Evolutionary conservation across 208 protist species (phyloP).

Genomic region (Hexamita inflata): DNA sequence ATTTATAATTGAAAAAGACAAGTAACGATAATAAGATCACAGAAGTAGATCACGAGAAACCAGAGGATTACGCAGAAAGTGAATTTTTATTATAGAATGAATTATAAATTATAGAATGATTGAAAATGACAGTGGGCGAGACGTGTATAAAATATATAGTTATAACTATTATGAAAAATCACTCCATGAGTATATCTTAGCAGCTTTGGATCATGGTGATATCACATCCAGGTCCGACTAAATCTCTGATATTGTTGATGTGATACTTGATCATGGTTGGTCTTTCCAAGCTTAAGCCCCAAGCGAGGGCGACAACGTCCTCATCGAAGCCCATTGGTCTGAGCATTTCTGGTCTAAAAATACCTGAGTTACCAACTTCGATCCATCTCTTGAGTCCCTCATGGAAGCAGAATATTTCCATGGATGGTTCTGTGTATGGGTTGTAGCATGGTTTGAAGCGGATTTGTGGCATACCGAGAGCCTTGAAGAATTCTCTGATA

Average conservation of each 20-base stretch:
- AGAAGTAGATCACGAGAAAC: too few relatives aligned
- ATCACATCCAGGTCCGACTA: conserved; percentile 82
- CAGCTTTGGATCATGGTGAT: too few relatives aligned
- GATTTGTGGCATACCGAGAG: conserved; percentile 76
- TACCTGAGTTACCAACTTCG: conserved; percentile 51
- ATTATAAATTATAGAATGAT: too few relatives aligned
- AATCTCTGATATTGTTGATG: conserved; percentile 90
- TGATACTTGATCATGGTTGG: conserved; percentile 98
- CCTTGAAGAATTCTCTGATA: conserved; percentile 86
- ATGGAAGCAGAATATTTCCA: conserved; percentile 98
- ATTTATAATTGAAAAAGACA: too few relatives aligned
- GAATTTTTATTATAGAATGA: too few relatives aligned
- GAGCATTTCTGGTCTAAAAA: conserved; percentile 90
- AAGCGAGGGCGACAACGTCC: conserved; percentile 88
- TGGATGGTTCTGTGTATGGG: conserved; percentile 99
- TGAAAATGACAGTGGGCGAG: too few relatives aligned
- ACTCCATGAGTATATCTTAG: too few relatives aligned
- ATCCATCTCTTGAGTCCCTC: conserved; percentile 72
- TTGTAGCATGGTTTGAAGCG: conserved; percentile 99
- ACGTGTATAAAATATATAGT: too few relatives aligned
- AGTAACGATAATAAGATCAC: too few relatives aligned
- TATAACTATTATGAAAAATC: too few relatives aligned
- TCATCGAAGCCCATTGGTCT: conserved; percentile 86
- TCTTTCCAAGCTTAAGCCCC: conserved; percentile 95
- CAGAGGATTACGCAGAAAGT: too few relatives aligned